Percentiles rank a stretch among this genome's conserved stretches.
These are phyloP conservation scores for Purpureocillium lavendulum DNA, from an alignment of 2,329 filamentous ascomycete genomes.

Conservation along the genomic window DNA sequence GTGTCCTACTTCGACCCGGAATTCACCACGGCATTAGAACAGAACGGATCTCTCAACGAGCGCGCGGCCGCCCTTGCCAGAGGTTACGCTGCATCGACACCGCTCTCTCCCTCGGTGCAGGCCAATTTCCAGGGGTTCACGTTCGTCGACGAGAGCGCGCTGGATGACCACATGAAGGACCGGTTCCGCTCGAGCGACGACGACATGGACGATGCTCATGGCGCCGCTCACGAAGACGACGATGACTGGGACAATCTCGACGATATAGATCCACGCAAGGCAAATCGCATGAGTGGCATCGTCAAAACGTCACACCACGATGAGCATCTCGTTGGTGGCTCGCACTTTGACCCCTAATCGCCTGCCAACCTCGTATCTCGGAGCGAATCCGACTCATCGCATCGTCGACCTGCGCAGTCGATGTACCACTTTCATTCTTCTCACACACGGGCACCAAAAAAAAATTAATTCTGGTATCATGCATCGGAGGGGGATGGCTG, in stretches of 20 bases:
- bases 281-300: conserved; percentile 57
- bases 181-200: conserved; percentile 41
- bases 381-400: too few species aligned
- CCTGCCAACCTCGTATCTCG: background rate
- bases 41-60: conserved; percentile 81
- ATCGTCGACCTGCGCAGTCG: too few species aligned
- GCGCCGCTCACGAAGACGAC: conserved; percentile 28
- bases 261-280: conserved; percentile 41
- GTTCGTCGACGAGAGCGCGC: conserved; percentile 93
- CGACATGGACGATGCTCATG: conserved; percentile 48
- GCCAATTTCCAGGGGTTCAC: conserved; percentile 98
- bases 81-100: conserved; percentile 82
- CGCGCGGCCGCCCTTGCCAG: conserved; percentile 79
- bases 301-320: conserved; percentile 49
- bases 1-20: conserved; percentile 98
- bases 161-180: conserved; percentile 73
- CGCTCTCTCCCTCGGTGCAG: conserved; percentile 89
- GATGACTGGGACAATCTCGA: conserved; percentile 53
- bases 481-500: conserved; percentile 23
- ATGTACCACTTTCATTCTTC: conserved; percentile 3
- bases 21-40: conserved; percentile 90
- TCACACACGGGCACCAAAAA: conserved; percentile 9
- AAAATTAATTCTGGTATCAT: conserved; percentile 26
- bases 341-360: conserved; percentile 54
- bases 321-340: conserved; percentile 54